A percentile compares a stretch with the other conserved stretches of the same genome.
Evolutionary conservation across 257 asterid genomes (phyloP).

Genomic region (Vinca minor): DNA sequence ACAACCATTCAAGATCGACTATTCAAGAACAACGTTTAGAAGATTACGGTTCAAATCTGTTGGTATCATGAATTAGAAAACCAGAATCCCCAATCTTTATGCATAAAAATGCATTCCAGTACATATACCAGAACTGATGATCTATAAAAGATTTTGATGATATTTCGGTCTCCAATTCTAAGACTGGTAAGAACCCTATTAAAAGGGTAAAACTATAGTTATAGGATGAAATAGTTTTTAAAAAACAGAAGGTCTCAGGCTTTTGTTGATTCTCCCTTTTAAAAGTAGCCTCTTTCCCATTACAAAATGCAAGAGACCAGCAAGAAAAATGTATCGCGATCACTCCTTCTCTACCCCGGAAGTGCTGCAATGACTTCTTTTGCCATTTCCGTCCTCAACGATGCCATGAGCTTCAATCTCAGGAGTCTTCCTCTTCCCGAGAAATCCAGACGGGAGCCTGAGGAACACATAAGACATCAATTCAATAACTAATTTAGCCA

Average conservation of each 20-base stretch:
- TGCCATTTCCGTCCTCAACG: slow-evolving; percentile 3
- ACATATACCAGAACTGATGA: neutral
- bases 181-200: neutral
- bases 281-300: neutral
- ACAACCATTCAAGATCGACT: no score
- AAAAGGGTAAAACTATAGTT: neutral
- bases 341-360: neutral
- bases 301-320: neutral
- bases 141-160: neutral
- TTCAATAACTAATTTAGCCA: neutral
- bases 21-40: no score
- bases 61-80: no score
- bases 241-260: neutral
- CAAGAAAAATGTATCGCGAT: neutral
- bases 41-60: no score
- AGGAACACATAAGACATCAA: slow-evolving; percentile 1
- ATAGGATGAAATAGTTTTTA: neutral
- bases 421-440: slow-evolving; percentile 30
- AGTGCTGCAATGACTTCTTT: neutral
- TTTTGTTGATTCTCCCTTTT: neutral
- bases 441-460: slow-evolving; percentile 43
- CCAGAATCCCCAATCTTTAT: neutral
- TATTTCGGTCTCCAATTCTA: neutral
- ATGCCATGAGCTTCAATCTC: slow-evolving; percentile 35
- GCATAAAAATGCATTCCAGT: neutral